These are phyloP conservation scores for Creolimax fragrantissima DNA, from an alignment of 78 protist genomes.

Conservation along the genomic window DNA sequence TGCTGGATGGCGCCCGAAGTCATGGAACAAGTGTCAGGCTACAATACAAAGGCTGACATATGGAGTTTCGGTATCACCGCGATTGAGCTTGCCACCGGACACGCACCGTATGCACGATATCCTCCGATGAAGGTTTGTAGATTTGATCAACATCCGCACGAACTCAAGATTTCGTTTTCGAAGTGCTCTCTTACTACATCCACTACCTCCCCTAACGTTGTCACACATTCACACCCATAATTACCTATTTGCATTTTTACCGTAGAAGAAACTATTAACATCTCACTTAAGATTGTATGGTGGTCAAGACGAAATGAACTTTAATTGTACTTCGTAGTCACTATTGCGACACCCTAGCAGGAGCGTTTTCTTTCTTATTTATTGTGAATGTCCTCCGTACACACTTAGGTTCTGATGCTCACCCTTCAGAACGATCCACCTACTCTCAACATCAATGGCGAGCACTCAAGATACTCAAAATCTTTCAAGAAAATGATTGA, in stretches of 20 bases:
- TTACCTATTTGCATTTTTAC: too few species aligned
- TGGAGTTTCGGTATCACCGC: slow-evolving; percentile 99
- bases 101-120: slow-evolving; percentile 86
- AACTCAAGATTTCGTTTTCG: too few species aligned
- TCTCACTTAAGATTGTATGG: too few species aligned
- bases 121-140: slow-evolving; percentile 79
- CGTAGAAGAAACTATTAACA: neutral
- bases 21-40: slow-evolving; percentile 52
- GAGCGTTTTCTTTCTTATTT: neutral
- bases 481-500: slow-evolving; percentile 71
- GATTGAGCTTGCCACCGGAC: slow-evolving; percentile 90
- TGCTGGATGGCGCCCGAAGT: slow-evolving; percentile 98
- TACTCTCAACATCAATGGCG: slow-evolving; percentile 38
- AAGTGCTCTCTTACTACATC: too few species aligned
- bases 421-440: slow-evolving; percentile 91
- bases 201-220: too few species aligned
- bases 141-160: slow-evolving; percentile 32
- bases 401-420: slow-evolving; percentile 48
- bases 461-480: slow-evolving; percentile 38
- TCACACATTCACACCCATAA: too few species aligned
- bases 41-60: slow-evolving; percentile 82
- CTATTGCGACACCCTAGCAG: too few species aligned
- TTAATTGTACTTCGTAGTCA: too few species aligned
- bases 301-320: too few species aligned
- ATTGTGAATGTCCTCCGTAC: neutral